Conservation (phyloP, 2,329 filamentous ascomycete genomes). For the Stachybotrys chlorohalonatus region DNA sequence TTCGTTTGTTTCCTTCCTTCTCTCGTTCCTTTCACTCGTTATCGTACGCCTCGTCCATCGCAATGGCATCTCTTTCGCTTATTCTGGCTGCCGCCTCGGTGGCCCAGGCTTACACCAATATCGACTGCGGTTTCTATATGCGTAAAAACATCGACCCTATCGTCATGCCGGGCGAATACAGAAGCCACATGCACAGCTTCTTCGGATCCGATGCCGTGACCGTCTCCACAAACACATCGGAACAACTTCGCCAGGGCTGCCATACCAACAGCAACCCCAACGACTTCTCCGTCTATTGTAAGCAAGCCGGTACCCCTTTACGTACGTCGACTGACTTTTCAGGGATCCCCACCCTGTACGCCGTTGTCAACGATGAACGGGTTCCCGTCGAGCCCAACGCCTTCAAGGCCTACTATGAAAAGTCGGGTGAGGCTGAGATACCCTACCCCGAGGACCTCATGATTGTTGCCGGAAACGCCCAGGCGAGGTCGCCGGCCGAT, state of each 20-base stretch:
- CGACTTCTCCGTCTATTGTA: not conserved
- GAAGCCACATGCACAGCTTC: slow-evolving; percentile 19
- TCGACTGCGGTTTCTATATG: slow-evolving; percentile 13
- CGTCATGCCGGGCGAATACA: slow-evolving; percentile 15
- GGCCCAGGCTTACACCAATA: slow-evolving; percentile 14
- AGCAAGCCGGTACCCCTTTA: slow-evolving; percentile 7
- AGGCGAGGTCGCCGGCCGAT: slow-evolving; percentile 3
- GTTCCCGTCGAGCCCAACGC: not conserved
- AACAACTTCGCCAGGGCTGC: not conserved
- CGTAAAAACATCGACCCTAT: slow-evolving; percentile 18
- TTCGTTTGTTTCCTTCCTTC: not conserved
- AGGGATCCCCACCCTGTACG: slow-evolving; percentile 4
- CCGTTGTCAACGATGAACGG: not conserved
- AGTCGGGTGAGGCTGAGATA: not conserved
- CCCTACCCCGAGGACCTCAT: not conserved
- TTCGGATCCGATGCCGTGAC: slow-evolving; percentile 19
- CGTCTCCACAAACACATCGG: not conserved
- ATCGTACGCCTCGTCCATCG: not conserved
- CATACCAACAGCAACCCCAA: not conserved
- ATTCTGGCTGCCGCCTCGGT: not conserved
- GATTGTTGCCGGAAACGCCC: not conserved
- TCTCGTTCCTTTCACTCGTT: not conserved
- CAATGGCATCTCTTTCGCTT: not conserved
- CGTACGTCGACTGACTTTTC: not conserved
- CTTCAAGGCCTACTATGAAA: slow-evolving; percentile 1